These are phyloP conservation scores for Verticillium klebahnii DNA, from an alignment of 2,329 filamentous ascomycete species.

Conservation along the genomic window DNA sequence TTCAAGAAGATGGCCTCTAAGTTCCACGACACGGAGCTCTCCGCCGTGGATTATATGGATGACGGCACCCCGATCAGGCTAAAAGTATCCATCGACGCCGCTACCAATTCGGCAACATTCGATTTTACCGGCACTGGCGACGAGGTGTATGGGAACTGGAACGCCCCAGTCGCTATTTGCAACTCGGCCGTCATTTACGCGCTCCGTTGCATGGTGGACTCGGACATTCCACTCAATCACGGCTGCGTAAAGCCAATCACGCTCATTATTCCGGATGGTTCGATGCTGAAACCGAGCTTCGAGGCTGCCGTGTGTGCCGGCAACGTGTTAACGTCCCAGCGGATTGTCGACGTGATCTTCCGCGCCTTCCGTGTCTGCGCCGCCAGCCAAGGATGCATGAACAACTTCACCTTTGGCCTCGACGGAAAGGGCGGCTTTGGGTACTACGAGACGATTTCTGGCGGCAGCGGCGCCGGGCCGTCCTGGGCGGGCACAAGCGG, in stretches of 20 bases:
- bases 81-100: slow-evolving; percentile 68
- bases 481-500: slow-evolving; percentile 69
- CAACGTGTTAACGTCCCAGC: slow-evolving; percentile 27
- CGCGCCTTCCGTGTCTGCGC: slow-evolving; percentile 72
- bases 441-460: slow-evolving; percentile 83
- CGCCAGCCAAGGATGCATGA: slow-evolving; percentile 73
- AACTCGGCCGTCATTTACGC: slow-evolving; percentile 28
- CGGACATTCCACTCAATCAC: slow-evolving; percentile 29
- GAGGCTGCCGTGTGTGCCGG: slow-evolving; percentile 27
- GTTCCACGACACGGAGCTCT: slow-evolving; percentile 66
- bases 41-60: slow-evolving; percentile 80
- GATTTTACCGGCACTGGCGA: slow-evolving; percentile 25
- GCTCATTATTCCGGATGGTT: slow-evolving; percentile 65
- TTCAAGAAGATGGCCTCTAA: slow-evolving; percentile 66
- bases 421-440: slow-evolving; percentile 61
- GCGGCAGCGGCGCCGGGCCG: slow-evolving; percentile 68
- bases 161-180: slow-evolving; percentile 24
- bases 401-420: slow-evolving; percentile 77
- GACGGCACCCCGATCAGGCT: slow-evolving; percentile 76
- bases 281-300: slow-evolving; percentile 26
- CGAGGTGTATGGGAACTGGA: slow-evolving; percentile 24
- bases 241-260: slow-evolving; percentile 69
- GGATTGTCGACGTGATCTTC: slow-evolving; percentile 61
- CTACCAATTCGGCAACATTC: slow-evolving; percentile 72
- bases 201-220: slow-evolving; percentile 25